Base-by-base conservation (phyloP, 2,329 filamentous ascomycete species). In the Exophiala sp. region DNA sequence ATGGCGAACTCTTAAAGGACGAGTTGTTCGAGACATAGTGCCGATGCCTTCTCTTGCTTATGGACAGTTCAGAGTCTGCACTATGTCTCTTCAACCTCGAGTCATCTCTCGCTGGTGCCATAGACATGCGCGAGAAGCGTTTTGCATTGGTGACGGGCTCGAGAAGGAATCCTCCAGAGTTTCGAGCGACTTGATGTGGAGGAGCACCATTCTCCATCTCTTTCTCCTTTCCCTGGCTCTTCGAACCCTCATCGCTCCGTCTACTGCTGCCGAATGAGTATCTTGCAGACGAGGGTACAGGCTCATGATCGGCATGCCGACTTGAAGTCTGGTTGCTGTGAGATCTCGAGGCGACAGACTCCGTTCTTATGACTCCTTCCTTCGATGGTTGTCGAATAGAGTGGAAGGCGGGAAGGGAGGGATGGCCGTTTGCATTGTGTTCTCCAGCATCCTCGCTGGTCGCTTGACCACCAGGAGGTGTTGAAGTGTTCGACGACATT, bases 131-230 rank as follows among this genome's bases (percentile, higher is more conserved):
- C 64, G 49, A 66, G 55, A 55, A 65, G 58, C 61, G 66, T 57
- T 39, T 68, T 29, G 57, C 67, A 58, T 65, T 57, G 57, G 72
- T 66, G 61, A 70, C 61, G 16, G 70, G 64, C 34, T 78, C 75
- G 35, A 81, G 66, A 39, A 81, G 62, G 54, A 76, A 76, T 3
- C 72, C 71, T 48, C 73, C 66, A 6, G 73, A 73, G 58, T 44
- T 49, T 10, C 54, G 56, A 16, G 49, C 44, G 44, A 50, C 29
- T 24, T 43, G 47, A 18, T 44, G 50, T 3, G 38, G 41, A 6
- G 39, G 33, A 16, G 33, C 49, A 16, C 49, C 45, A 33, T 55
- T 52, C 44, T 57, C 51, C 24, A 38, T 43, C 36, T 38, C 48
- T 35, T 42, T 35, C 16, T 41, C 36, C 41, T 47, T 52, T 33